phyloP scores from a whole-genome alignment of 1,139 yeast genomes.

The Zygoascus hellenicus region DNA sequence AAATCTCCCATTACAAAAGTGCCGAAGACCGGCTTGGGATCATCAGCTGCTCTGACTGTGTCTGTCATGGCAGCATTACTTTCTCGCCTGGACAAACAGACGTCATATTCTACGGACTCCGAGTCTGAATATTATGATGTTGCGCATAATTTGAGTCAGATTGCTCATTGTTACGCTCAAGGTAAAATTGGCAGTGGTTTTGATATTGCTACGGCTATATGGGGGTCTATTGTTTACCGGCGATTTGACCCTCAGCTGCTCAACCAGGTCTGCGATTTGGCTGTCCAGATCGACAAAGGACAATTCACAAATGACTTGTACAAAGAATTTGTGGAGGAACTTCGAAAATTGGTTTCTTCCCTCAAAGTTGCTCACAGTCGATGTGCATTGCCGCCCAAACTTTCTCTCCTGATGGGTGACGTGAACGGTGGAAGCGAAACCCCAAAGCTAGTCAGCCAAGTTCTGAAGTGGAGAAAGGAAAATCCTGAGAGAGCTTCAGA shows the following conservation, averaged over 20 bases:
- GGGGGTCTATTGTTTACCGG: constrained; percentile 77
- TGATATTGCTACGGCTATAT: constrained; percentile 93
- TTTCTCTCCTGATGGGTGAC: constrained; percentile 84
- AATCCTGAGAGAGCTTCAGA: constrained; percentile 47
- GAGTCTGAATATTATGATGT: constrained; percentile 17
- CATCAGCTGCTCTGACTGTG: constrained; percentile 90
- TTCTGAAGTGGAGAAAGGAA: constrained; percentile 59
- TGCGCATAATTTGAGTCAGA: constrained; percentile 79
- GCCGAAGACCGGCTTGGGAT: constrained; percentile 91
- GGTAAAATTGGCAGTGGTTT: constrained; percentile 95
- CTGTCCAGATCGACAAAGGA: background rate
- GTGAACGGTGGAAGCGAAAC: constrained; percentile 90
- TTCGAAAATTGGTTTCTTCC: constrained; percentile 40
- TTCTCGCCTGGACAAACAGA: constrained; percentile 40
- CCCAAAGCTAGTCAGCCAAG: constrained; percentile 77
- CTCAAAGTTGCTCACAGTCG: constrained; percentile 53
- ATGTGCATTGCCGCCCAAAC: constrained; percentile 60
- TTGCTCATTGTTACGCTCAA: constrained; percentile 91
- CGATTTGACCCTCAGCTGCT: constrained; percentile 45
- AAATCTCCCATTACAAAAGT: constrained; percentile 56
- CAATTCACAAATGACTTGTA: background rate
- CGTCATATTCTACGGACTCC: background rate
- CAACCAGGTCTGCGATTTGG: constrained; percentile 15
- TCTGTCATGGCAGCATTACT: constrained; percentile 69
- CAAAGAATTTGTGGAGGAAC: constrained; percentile 20